Percentiles rank a stretch among this genome's conserved stretches.
These are phyloP conservation scores for Globisporangium paroecandrum DNA, from an alignment of 352 stramenopile genomes.

Conservation along the genomic window DNA sequence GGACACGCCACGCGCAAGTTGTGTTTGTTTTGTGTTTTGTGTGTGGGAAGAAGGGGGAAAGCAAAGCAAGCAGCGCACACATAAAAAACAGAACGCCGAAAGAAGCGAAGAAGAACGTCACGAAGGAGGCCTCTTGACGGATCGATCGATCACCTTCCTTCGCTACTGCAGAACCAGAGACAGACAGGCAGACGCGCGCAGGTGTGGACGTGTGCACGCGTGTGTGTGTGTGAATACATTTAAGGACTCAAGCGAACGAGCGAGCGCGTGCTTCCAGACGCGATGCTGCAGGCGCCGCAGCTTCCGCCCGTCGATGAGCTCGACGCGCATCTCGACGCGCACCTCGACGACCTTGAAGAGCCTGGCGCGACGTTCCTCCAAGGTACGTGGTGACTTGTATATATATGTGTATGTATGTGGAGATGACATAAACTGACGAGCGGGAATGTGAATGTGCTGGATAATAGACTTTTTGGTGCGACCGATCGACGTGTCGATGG, in stretches of 20 bases:
- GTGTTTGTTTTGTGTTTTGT: neutral
- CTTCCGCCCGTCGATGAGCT: conserved; percentile 61
- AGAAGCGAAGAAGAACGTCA: neutral
- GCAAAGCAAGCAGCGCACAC: neutral
- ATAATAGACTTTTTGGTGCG: conserved; percentile 39
- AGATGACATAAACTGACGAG: neutral
- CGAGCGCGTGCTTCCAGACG: neutral
- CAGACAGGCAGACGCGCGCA: neutral
- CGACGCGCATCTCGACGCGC: conserved; percentile 62
- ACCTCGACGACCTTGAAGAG: conserved; percentile 71
- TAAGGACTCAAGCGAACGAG: neutral
- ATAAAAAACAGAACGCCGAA: conserved; percentile 4
- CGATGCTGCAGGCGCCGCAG: conserved; percentile 50
- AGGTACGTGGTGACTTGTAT: conserved; percentile 24
- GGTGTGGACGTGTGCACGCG: neutral
- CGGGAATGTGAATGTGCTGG: neutral
- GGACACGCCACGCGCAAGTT: neutral
- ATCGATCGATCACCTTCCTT: neutral
- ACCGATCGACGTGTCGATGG: conserved; percentile 8
- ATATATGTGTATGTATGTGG: neutral
- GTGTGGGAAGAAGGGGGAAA: neutral
- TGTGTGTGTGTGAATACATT: neutral
- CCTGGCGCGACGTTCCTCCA: conserved; percentile 63
- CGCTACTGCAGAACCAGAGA: neutral
- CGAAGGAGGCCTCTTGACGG: neutral